Base-by-base conservation (phyloP, 2,329 filamentous ascomycete species). In the Paradendryphiella salina region DNA sequence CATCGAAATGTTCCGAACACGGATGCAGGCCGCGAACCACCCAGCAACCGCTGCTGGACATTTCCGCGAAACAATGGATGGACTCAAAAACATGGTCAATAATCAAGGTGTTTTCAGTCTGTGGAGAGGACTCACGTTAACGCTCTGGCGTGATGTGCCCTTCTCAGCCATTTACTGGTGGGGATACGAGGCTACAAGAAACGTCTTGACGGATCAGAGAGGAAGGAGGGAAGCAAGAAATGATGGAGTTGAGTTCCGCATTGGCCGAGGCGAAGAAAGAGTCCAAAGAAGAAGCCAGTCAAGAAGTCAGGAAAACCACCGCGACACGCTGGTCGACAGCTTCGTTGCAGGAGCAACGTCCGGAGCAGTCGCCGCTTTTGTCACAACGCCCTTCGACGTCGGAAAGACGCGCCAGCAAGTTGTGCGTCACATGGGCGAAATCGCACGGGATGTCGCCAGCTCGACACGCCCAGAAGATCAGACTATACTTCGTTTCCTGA, bases 141-240 rank as follows among this genome's bases (percentile, higher is more conserved):
- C 93, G 0, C 82, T 99, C 50, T 99, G 94, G 94, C 83, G 94
- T 57, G 94, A 99, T 69, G 94, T 97, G 0, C 94, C 94, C 0
- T 99, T 99, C 67, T 97, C 93, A 0, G 94, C 89, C 3, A 82
- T 99, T 36, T 99, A 99, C 77, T 99, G 94, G 94, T 95, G 89
- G 85, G 93, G 94, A 10, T 99, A 99, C 71, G 94, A 99, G 76
- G 85, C 83, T 14, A 86, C 93, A 47, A 85, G 91, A 45, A 84
- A 85, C 18, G 76, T 77, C 44, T 75, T 97, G 50, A 87, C 85
- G 1, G 86, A 92, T 61, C 75, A 84, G 40, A 85, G 91, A 38
- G 74, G 76, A 47, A 58, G 83, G 81, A 68, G 76, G 77, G 61
- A 65, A 15, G 65, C 66, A 35, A 64, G 64, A 53, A 48, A 62